Conservation (phyloP, 441 rosid genomes). For the Geranium incanum region DNA sequence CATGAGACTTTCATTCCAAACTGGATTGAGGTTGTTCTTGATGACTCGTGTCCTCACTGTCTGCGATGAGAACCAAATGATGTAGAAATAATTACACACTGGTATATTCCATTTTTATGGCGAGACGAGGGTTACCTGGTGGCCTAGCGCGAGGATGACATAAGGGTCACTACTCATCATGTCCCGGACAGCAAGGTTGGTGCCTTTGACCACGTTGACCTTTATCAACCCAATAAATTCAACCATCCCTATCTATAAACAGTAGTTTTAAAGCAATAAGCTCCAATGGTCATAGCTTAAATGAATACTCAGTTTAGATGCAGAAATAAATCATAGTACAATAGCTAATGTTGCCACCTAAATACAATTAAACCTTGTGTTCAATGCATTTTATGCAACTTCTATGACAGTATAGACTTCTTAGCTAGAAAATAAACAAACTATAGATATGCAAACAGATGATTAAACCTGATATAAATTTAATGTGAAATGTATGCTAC, state of each 20-base stretch:
- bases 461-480: background rate
- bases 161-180: conserved; percentile 86
- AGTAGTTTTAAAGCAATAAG: conserved; percentile 18
- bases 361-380: background rate
- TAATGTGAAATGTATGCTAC: background rate
- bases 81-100: background rate
- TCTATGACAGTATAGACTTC: background rate
- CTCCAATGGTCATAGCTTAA: conserved; percentile 19
- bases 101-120: background rate
- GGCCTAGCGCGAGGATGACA: conserved; percentile 74
- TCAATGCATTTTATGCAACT: background rate
- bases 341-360: background rate
- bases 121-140: conserved; percentile 56
- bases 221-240: conserved; percentile 90
- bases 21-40: conserved; percentile 91
- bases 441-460: background rate
- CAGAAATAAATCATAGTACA: background rate
- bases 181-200: conserved; percentile 85
- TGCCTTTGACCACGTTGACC: conserved; percentile 92
- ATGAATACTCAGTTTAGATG: background rate
- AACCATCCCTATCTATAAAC: conserved; percentile 85
- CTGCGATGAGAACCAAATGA: conserved; percentile 34
- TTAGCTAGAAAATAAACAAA: background rate
- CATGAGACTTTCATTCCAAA: conserved; percentile 95
- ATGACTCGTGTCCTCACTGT: conserved; percentile 84